Base-by-base conservation (phyloP, 1,139 yeast species). In the Pichia sp. region DNA sequence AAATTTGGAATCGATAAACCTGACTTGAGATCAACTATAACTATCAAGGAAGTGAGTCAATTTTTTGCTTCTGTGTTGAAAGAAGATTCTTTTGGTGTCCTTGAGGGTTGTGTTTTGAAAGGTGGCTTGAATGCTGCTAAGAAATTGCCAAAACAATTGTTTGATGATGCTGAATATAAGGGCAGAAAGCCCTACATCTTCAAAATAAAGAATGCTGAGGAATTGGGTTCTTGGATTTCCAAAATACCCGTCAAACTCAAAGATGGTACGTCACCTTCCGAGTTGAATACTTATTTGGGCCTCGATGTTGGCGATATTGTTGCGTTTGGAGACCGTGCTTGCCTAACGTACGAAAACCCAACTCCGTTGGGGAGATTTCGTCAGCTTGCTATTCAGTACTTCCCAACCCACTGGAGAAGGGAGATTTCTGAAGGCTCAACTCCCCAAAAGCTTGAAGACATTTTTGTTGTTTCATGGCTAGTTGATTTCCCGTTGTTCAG, bases 1-100 rank as follows among this genome's bases (percentile, higher is more conserved):
- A 74, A 72, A 29, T 93, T 82, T 65, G 99, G 99, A 29, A 88
- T 92, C 53, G 99, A 93, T 67, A 93, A 93, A 69, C 99, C 99
- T 0, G 98, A 93, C 68, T 70, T 93, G 61, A 76, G 97, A 57
- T 85, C 87, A 0, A 69, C 72, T 6, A 64, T 89, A 45, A 69
- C 75, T 42, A 80, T 92, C 46, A 60, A 67, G 2, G 75, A 81
- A 57, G 64, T 90, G 31, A 71, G 79, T 1, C 67, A 70, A 2
- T 75, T 62, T 59, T 80, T 76, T 47, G 61, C 53, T 7, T 73
- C 77, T 3, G 67, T 68, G 6, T 64, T 79, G 50, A 59, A 65
- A 8, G 67, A 70, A 61, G 59, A 70, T 0, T 74, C 70, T 0
- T 87, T 80, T 58, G 85, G 90, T 0, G 80, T 89, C 0, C 74